These are phyloP conservation scores for Cymbopogon citratus DNA, from an alignment of 176 grass and related monocot species.

Conservation along the genomic window DNA sequence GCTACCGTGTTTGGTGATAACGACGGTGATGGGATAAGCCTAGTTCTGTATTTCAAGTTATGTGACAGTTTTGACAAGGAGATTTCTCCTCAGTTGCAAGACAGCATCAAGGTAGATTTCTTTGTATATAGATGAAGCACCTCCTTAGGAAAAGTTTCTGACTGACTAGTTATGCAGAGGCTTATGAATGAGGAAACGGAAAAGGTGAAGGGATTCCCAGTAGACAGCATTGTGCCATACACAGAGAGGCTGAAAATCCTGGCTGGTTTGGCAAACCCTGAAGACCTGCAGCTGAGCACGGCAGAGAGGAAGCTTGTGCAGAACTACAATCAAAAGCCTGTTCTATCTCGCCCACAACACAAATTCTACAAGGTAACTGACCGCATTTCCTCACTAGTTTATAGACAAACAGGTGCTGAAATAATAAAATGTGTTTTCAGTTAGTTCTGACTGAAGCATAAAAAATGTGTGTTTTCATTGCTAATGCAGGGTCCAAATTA, in stretches of 20 bases:
- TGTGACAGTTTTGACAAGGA: constrained; percentile 83
- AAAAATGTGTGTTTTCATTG: constrained; percentile 14
- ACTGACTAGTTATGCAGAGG: constrained; percentile 38
- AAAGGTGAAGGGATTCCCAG: constrained; percentile 69
- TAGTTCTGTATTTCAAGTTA: constrained; percentile 89
- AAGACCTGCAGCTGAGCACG: constrained; percentile 68
- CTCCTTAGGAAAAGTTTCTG: constrained; percentile 1
- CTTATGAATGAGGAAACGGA: constrained; percentile 74
- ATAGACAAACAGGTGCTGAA: constrained; percentile 4
- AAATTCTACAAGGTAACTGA: constrained; percentile 73
- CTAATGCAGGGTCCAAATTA: constrained; percentile 79
- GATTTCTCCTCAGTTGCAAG: constrained; percentile 55
- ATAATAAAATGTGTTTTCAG: background rate
- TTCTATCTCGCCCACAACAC: constrained; percentile 81
- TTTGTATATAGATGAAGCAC: background rate
- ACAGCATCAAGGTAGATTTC: constrained; percentile 64
- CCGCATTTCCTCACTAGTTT: background rate
- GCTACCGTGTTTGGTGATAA: constrained; percentile 72
- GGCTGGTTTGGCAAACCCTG: constrained; percentile 72
- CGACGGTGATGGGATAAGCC: constrained; percentile 74
- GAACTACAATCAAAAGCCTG: constrained; percentile 84
- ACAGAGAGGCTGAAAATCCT: constrained; percentile 92
- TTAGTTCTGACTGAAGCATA: constrained; percentile 21
- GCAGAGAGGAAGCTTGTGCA: constrained; percentile 81
- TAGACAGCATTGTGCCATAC: constrained; percentile 63